These are phyloP conservation scores for Aspergillus sp. DNA, from an alignment of 2,329 filamentous ascomycete species.

Conservation along the genomic window DNA sequence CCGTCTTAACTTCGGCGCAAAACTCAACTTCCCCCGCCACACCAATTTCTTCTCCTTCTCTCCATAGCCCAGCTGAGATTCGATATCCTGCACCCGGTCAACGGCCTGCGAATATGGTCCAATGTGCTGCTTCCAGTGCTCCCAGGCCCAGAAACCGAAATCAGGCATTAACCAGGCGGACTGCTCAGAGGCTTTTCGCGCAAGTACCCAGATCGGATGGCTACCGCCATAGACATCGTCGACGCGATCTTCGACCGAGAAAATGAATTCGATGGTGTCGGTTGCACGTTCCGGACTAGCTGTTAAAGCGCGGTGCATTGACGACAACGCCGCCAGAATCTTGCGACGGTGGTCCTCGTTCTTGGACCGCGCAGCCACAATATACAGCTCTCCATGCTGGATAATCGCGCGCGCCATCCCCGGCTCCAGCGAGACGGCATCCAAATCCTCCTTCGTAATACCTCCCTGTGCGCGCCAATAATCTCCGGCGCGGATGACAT, in stretches of 20 bases:
- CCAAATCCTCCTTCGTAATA: conserved; percentile 12
- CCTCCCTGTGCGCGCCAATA: conserved; percentile 13
- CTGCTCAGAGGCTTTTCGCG: conserved; percentile 25
- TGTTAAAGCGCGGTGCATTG: conserved; percentile 38
- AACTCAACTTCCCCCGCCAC: conserved; percentile 38
- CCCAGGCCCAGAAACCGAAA: conserved; percentile 45
- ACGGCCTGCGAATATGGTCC: conserved; percentile 18
- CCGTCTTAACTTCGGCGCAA: conserved; percentile 27
- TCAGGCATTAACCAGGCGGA: conserved; percentile 43
- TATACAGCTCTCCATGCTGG: conserved; percentile 18
- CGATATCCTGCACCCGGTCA: conserved; percentile 8
- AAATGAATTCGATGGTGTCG: conserved; percentile 40
- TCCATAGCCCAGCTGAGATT: conserved; percentile 11
- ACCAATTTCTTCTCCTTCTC: conserved; percentile 33
- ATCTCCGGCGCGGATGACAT: conserved; percentile 14
- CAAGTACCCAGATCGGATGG: conserved; percentile 34
- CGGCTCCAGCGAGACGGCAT: conserved; percentile 14
- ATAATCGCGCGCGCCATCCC: conserved; percentile 23
- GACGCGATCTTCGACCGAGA: conserved; percentile 29
- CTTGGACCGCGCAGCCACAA: conserved; percentile 16
- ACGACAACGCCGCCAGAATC: conserved; percentile 32
- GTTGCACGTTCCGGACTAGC: conserved; percentile 24
- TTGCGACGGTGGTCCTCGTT: conserved; percentile 20
- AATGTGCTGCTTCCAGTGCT: conserved; percentile 16
- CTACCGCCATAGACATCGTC: conserved; percentile 29